Evolutionary conservation across 1,139 yeast genomes (phyloP).

Genomic region (Taiozyma sp.): DNA sequence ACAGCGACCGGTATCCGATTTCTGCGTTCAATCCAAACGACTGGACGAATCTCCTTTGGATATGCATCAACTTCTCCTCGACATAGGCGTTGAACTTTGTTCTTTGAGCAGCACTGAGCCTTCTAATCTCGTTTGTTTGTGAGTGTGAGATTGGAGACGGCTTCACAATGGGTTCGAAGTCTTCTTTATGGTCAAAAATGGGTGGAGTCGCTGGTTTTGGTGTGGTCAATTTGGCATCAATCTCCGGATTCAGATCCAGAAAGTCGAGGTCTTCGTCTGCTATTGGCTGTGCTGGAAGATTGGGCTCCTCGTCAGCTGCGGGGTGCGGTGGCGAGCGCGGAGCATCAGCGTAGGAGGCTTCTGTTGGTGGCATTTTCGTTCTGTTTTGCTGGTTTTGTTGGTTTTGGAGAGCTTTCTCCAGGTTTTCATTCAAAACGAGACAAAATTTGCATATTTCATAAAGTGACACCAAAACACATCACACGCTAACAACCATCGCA

Average conservation of each 20-base stretch:
- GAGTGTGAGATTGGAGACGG: background rate
- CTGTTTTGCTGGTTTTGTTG: background rate
- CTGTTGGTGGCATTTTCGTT: background rate
- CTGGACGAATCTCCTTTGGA: conserved; percentile 21
- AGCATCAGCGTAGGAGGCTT: conserved; percentile 13
- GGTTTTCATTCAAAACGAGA: background rate
- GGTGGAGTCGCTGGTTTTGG: background rate
- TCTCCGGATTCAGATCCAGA: conserved; percentile 22
- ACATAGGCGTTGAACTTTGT: conserved; percentile 16
- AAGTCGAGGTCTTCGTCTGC: conserved; percentile 15
- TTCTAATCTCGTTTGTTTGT: background rate
- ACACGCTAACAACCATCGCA: too few relatives aligned
- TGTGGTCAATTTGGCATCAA: conserved; percentile 3
- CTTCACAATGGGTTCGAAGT: background rate
- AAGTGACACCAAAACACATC: too few relatives aligned
- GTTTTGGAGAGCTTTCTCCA: background rate
- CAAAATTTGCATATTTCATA: too few relatives aligned
- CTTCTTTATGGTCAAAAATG: background rate
- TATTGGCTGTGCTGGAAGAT: conserved; percentile 6
- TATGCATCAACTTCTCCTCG: conserved; percentile 17
- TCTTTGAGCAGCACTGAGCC: background rate
- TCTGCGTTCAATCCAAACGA: conserved; percentile 14
- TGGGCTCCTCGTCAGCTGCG: conserved; percentile 11
- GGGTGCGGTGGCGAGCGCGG: conserved; percentile 24
- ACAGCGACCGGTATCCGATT: conserved; percentile 12